These are phyloP conservation scores for Ustilago lituana DNA, from an alignment of 1,284 basidiomycete species.

Conservation along the genomic window DNA sequence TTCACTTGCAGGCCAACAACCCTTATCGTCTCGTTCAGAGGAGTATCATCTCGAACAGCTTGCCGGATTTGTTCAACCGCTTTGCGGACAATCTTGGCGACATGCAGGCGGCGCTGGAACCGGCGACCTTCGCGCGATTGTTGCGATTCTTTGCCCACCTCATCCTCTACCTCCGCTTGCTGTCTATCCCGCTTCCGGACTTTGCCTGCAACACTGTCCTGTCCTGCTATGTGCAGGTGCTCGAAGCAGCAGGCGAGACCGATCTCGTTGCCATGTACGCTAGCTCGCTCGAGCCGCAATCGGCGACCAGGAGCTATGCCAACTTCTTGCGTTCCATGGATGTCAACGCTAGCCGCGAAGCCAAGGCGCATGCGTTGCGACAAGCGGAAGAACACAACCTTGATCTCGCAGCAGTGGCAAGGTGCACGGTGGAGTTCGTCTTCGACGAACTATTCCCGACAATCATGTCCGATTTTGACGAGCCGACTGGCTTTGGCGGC, in stretches of 20 bases:
- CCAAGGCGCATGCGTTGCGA: constrained; percentile 78
- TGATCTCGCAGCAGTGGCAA: constrained; percentile 82
- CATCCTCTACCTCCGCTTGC: constrained; percentile 86
- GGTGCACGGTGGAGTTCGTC: constrained; percentile 78
- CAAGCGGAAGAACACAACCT: constrained; percentile 84
- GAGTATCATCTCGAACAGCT: constrained; percentile 82
- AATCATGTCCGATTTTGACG: constrained; percentile 37
- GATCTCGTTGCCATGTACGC: constrained; percentile 93
- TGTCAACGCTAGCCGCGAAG: constrained; percentile 75
- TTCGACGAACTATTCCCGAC: constrained; percentile 72
- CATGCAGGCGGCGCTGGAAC: constrained; percentile 47
- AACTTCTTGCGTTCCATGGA: constrained; percentile 83
- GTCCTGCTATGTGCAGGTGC: constrained; percentile 85
- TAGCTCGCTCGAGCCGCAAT: constrained; percentile 82
- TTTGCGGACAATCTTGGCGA: constrained; percentile 56
- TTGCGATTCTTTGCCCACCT: constrained; percentile 92
- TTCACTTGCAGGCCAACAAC: constrained; percentile 72
- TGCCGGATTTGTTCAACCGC: constrained; percentile 69
- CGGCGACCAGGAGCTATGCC: constrained; percentile 90
- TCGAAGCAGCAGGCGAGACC: constrained; percentile 78
- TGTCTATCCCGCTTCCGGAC: constrained; percentile 71
- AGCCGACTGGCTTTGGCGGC: constrained; percentile 16
- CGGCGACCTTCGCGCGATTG: constrained; percentile 66
- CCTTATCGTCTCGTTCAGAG: constrained; percentile 87
- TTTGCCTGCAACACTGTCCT: constrained; percentile 81